Base-by-base conservation (phyloP, 768 basidiomycete species). In the Harrya chromipes region DNA sequence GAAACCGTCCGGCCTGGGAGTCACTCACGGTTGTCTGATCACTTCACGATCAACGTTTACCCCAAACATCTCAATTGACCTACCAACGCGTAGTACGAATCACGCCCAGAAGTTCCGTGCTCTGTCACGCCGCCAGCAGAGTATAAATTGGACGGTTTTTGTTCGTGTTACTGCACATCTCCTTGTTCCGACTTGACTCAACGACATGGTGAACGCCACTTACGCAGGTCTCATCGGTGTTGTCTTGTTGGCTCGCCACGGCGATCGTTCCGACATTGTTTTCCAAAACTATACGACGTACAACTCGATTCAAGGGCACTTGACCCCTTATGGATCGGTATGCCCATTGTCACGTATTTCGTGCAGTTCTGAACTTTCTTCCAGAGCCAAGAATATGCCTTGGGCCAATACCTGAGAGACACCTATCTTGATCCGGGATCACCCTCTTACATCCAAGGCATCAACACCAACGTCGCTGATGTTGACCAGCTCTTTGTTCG, bases 211-310 rank as follows among this genome's bases (percentile, higher is more conserved):
- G 11, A 62, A 64, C 39, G 27, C 61, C 20, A 39, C 56, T 1
- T 44, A 33, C 41, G 54, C 60, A 9, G 60, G 67, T 14, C 65
- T 90, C 55, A 80, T 85, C 49, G 87, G 87, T 64, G 85, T 84
- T 54, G 79, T 89, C 56, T 70, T 88, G 62, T 71, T 90, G 57
- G 83, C 80, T 52, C 83, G 87, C 59, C 87, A 90, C 58, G 88
- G 88, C 39, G 88, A 89, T 66, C 82, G 87, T 50, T 69, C 72
- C 56, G 53, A 34, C 12, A 78, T 74, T 56, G 79, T 79, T 60
- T 81, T 77, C 70, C 88, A 90, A 63, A 79, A 89, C 65, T 87
- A 87, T n/a, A 69, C 73, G 50, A 84, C 79, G 20, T 88, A 89
- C 62, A 71, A 79, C 47, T 77, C 77, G 34, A 75, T 77, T 16